phyloP scores from a whole-genome alignment of 257 asterid species.

The Solanum boliviense region DNA sequence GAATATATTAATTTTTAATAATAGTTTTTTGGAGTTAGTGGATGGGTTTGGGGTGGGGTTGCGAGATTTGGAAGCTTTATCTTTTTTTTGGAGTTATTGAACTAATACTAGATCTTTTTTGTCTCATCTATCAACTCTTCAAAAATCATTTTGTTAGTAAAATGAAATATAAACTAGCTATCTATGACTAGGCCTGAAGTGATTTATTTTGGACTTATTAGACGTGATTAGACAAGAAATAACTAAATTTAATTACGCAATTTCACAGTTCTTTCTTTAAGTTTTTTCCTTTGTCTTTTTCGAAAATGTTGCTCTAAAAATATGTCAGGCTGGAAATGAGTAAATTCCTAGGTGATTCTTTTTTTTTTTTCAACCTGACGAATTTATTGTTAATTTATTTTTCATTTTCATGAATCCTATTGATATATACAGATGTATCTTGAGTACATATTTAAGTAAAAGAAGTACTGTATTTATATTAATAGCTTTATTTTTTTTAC shows the following conservation, averaged over 20 bases:
- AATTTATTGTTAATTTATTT: not conserved
- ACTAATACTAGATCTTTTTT: not conserved
- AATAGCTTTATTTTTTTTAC: not conserved
- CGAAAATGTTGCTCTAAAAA: not conserved
- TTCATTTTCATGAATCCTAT: not conserved
- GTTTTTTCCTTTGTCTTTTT: not conserved
- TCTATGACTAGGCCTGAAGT: not conserved
- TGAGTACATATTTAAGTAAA: not conserved
- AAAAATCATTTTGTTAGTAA: not conserved
- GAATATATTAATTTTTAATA: not conserved
- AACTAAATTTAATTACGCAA: not conserved
- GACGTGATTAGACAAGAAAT: not conserved
- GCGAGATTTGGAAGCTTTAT: not conserved
- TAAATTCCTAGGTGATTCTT: not conserved
- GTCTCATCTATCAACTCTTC: not conserved
- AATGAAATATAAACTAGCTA: not conserved
- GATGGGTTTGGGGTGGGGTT: not conserved
- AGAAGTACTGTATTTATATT: not conserved
- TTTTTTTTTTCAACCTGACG: not conserved
- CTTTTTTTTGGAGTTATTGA: not conserved
- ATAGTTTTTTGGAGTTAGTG: not conserved
- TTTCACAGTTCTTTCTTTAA: not conserved
- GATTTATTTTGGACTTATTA: not conserved
- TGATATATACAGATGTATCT: not conserved
- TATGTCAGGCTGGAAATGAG: not conserved